A percentile compares a stretch with the other conserved stretches of the same genome.
Conservation (phyloP, 1,284 basidiomycete genomes). For the Leccinum subrobustum region DNA sequence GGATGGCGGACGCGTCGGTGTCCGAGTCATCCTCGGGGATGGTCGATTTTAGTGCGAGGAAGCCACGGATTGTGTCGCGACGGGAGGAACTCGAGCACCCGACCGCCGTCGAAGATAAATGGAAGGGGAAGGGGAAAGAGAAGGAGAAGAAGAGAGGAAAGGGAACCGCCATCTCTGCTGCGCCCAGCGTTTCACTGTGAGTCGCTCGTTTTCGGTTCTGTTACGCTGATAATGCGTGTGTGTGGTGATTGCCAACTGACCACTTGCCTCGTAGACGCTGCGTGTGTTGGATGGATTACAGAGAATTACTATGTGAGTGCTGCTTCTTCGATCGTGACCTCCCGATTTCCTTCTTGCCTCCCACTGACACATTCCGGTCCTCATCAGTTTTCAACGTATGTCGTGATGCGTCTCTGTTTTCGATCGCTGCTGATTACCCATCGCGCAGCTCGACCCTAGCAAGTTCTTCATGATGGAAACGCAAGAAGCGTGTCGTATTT, state of each 20-base stretch:
- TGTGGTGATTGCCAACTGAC: constrained; percentile 7
- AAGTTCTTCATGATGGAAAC: constrained; percentile 32
- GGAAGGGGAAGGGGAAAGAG: constrained; percentile 9
- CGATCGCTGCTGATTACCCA: background rate
- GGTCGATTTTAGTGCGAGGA: constrained; percentile 2
- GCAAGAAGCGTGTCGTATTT: constrained; percentile 49
- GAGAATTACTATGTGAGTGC: constrained; percentile 48
- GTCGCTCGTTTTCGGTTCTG: constrained; percentile 9
- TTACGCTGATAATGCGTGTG: background rate
- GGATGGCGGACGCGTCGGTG: background rate
- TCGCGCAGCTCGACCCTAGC: constrained; percentile 25
- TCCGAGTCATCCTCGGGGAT: background rate
- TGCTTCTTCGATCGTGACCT: background rate
- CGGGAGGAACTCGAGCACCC: constrained; percentile 15
- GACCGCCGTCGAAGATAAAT: constrained; percentile 3
- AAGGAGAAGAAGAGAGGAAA: constrained; percentile 11
- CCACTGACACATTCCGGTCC: background rate
- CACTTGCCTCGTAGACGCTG: constrained; percentile 40
- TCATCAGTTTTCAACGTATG: constrained; percentile 26
- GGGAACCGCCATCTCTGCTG: background rate
- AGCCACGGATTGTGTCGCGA: constrained; percentile 13
- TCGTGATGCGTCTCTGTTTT: background rate
- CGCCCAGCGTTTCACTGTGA: constrained; percentile 23
- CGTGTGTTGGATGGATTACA: constrained; percentile 60
- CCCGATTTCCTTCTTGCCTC: background rate